Evolutionary conservation across 805 yeast genomes (phyloP), one percentile per base, ranked within the genome.

Genomic region (Myxozyma monticola): DNA sequence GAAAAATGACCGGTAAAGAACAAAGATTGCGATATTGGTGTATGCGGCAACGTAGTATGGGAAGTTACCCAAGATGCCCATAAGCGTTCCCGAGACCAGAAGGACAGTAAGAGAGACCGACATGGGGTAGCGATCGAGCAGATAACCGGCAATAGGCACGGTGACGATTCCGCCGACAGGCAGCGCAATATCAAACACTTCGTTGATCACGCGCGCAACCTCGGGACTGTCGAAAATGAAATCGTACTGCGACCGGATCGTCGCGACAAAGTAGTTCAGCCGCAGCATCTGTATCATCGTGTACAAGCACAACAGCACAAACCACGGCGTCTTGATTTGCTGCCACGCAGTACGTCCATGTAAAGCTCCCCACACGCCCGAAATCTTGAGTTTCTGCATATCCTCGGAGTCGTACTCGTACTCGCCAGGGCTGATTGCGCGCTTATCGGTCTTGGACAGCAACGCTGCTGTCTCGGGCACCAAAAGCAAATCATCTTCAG

Each of bases 261-360:
- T 88, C 7, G 96, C 97, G 47, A 90, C 93, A 68, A 88, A 91
- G 68, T 87, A 91, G 71, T 90, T 90, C 60, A 90, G 84, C 65
- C 97, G 76, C 37, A 91, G 75, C 96, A 90, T 90, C 67, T 88
- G 95, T 49, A 90, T 77, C 2, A 90, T 78, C 4, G 96, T 85
- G 67, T 89, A 87, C 1, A 79, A 63, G 22, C 87, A 78, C 85
- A 88, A 85, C 48, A 89, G 68, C 42, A 75, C 63, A 65, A 89
- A 91, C 93, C 96, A 88, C 2, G 85, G 77, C 3, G 86, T 75
- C 9, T 52, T 42, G 22, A 77, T 59, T 62, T 78, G 83, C 43
- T 70, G 62, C 15, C 54, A 48, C 6, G 79, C 76, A 1, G 80
- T 54, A 38, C 71, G 68, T 3, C 83, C 85, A 66, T 91, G 96